A percentile compares a stretch with the other conserved stretches of the same genome.
phyloP scores from a whole-genome alignment of 2,329 filamentous ascomycete genomes.

The Pezicula neosporulosa region DNA sequence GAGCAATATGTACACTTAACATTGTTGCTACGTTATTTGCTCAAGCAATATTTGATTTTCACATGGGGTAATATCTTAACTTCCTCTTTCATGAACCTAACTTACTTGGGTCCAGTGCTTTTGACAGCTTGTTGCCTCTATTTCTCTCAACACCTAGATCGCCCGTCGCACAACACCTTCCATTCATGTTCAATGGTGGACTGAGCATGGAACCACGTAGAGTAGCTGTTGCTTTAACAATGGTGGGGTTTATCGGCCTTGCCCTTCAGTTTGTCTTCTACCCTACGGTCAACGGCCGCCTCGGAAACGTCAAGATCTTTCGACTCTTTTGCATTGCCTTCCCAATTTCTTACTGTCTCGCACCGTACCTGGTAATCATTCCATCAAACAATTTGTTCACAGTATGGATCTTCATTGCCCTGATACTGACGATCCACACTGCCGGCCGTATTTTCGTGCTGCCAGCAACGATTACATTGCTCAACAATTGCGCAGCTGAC shows the following conservation, averaged over 20 bases:
- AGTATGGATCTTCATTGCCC: not conserved
- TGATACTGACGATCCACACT: not conserved
- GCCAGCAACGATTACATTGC: not conserved
- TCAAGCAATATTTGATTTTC: not conserved
- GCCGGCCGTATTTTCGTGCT: not conserved
- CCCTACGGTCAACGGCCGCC: not conserved
- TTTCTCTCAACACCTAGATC: not conserved
- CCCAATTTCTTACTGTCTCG: not conserved
- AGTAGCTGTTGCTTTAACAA: not conserved
- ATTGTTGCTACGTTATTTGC: not conserved
- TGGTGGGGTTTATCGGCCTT: not conserved
- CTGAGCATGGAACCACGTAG: not conserved
- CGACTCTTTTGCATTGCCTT: not conserved
- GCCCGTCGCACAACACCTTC: not conserved
- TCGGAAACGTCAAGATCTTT: not conserved
- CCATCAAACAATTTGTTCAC: not conserved
- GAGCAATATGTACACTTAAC: too few species aligned
- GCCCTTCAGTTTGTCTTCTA: not conserved
- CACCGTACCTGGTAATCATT: not conserved
- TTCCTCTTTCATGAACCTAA: not conserved
- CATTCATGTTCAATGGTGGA: not conserved
- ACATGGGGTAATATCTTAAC: not conserved
- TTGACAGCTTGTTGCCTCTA: not conserved
- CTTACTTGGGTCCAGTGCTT: not conserved
- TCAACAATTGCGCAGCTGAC: not conserved